Conservation (phyloP, 805 yeast genomes). For the Metschnikowia lachancei region DNA sequence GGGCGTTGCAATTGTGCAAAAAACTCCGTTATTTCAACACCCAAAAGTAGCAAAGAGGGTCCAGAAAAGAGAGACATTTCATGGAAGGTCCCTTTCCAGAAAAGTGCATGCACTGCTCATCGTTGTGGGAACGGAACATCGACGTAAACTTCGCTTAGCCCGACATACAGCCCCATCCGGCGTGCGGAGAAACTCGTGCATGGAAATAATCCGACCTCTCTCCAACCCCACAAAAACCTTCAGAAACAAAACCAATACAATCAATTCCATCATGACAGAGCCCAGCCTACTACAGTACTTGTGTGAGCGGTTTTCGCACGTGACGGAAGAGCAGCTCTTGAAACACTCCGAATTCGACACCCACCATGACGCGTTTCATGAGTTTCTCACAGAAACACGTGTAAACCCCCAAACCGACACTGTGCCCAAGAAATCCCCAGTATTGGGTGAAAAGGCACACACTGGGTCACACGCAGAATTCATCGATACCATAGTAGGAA, state of each 20-base stretch:
- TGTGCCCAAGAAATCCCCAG: not conserved
- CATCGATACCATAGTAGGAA: not conserved
- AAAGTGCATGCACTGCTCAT: too few species aligned
- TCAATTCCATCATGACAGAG: not conserved
- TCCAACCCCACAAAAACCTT: too few species aligned
- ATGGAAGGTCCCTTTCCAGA: too few species aligned
- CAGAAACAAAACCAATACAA: not conserved
- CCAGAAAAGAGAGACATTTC: too few species aligned
- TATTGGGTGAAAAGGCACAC: not conserved
- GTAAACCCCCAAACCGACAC: not conserved
- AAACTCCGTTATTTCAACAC: too few species aligned
- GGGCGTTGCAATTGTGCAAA: too few species aligned
- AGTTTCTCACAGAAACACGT: conserved; percentile 2
- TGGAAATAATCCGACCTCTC: too few species aligned
- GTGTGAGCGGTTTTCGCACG: not conserved
- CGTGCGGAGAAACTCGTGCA: too few species aligned
- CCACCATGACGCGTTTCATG: not conserved
- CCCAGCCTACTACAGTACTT: conserved; percentile 5
- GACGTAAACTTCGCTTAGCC: too few species aligned
- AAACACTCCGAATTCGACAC: conserved; percentile 4
- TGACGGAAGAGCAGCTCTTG: not conserved
- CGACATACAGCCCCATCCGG: too few species aligned
- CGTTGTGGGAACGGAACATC: too few species aligned
- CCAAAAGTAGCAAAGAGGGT: too few species aligned
- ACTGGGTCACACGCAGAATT: conserved; percentile 1